Evolutionary conservation across 2,329 filamentous ascomycete species (phyloP), one percentile per base, ranked within the genome.

Genomic region (Fusarium ramigenum): DNA sequence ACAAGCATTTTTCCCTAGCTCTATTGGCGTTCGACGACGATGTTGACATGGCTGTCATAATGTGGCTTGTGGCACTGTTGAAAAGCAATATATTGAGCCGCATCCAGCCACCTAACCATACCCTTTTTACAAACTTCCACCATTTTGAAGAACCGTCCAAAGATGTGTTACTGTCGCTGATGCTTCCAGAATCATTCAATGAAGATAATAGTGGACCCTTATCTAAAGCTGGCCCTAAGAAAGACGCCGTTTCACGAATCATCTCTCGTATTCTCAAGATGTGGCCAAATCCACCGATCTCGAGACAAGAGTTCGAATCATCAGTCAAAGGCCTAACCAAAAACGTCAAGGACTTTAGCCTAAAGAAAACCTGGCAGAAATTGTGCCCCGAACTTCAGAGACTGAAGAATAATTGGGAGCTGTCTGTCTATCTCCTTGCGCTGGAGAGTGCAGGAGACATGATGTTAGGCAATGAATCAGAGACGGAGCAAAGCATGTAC

Each of bases 51-150:
- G 49, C 19, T 0, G 11, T 73, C 8, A 21, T 77, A 1, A 36
- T 18, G 2, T 70, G 69, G 39, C 46, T 78, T 4, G 66, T 70
- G 8, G 63, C 66, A 21, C 44, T 78, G 0, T 60, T 28, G 1
- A 39, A 47, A 23, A 63, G 56, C 4, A 25, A 25, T 10, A 23
- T 28, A 7, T 19, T 77, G 7, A 60, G 32, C 7, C 1, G 12
- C 1, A 15, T 77, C 4, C 46, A 66, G 9, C 40, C 50, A 10
- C 74, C 75, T 6, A 32, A 0, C 1, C 52, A 63, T 30, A 5
- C 52, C 2, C 25, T 36, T 1, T 77, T 74, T 14, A 18, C 40
- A 16, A 53, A 40, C 12, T 78, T 78, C 30, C 60, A 12, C 8
- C 30, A 16, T 43, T 69, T 58, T 11, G 37, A 50, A 37, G 15